Evolutionary conservation across 139 green algal species (phyloP).

Genomic region (Micractinium sp.): DNA sequence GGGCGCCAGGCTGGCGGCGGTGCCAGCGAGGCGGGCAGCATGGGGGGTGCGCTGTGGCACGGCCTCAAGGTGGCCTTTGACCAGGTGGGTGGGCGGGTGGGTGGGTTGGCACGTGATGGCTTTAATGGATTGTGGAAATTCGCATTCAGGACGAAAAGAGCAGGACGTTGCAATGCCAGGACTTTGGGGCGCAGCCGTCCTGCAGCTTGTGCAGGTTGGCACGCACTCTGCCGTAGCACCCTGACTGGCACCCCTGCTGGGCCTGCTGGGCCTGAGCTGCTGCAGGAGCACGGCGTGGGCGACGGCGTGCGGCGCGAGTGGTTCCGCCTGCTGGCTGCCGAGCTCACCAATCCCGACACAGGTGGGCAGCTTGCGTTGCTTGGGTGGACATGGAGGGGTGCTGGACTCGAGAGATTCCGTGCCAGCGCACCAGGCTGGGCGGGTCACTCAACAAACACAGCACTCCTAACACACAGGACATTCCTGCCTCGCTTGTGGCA

Average conservation of each 20-base stretch:
- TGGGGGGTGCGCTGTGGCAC: slow-evolving; percentile 19
- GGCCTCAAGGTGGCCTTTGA: slow-evolving; percentile 25
- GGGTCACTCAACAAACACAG: too few relatives aligned
- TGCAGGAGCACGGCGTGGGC: slow-evolving; percentile 30
- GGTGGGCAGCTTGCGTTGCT: background rate
- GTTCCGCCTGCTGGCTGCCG: slow-evolving; percentile 33
- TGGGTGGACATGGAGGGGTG: too few relatives aligned
- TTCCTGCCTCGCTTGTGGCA: too few relatives aligned
- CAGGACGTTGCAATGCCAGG: background rate
- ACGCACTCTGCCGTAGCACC: too few relatives aligned
- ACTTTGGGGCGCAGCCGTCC: too few relatives aligned
- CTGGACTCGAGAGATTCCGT: too few relatives aligned
- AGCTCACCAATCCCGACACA: slow-evolving; percentile 28
- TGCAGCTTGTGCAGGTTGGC: too few relatives aligned
- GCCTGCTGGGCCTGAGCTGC: background rate
- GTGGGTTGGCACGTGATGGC: too few relatives aligned
- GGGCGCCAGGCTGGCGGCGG: background rate
- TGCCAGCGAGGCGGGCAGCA: slow-evolving; percentile 3
- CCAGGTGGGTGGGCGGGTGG: background rate
- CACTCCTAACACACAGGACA: too few relatives aligned
- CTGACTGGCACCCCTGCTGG: background rate
- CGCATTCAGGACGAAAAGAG: background rate
- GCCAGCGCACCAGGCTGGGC: too few relatives aligned
- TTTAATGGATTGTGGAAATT: too few relatives aligned
- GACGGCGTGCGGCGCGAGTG: slow-evolving; percentile 45